Conservation (phyloP, 2,329 filamentous ascomycete species). For the Clonostachys sp. region DNA sequence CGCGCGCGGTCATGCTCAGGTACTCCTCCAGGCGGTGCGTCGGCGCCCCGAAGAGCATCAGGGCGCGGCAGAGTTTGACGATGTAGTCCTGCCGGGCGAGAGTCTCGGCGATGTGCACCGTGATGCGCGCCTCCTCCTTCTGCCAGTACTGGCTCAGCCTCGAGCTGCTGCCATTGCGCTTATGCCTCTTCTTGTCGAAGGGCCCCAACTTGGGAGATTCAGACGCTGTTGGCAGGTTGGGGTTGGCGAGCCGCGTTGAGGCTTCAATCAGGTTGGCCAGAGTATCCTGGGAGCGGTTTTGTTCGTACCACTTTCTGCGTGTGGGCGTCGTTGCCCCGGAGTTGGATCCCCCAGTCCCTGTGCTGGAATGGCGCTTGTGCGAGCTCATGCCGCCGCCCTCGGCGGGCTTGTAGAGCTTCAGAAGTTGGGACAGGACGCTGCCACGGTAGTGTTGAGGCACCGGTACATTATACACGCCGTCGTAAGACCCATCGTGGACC, state of each 20-base stretch:
- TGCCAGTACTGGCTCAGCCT: slow-evolving; percentile 31
- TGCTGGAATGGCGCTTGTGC: slow-evolving; percentile 1
- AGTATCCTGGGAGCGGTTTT: slow-evolving; percentile 40
- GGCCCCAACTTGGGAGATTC: slow-evolving; percentile 22
- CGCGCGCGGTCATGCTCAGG: slow-evolving; percentile 77
- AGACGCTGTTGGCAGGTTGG: slow-evolving; percentile 11
- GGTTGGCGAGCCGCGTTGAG: slow-evolving; percentile 35
- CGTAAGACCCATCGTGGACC: slow-evolving; percentile 30
- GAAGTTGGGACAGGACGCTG: slow-evolving; percentile 37
- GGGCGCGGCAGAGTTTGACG: slow-evolving; percentile 73
- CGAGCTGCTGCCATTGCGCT: slow-evolving; percentile 26
- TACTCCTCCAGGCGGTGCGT: slow-evolving; percentile 89
- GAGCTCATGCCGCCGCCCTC: neutral
- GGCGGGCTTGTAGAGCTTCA: slow-evolving; percentile 32
- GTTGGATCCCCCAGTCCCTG: slow-evolving; percentile 6
- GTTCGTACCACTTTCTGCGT: slow-evolving; percentile 42
- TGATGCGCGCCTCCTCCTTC: slow-evolving; percentile 39
- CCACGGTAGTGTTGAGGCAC: slow-evolving; percentile 35
- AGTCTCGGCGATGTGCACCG: slow-evolving; percentile 56
- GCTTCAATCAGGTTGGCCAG: slow-evolving; percentile 40
- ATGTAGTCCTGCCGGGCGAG: slow-evolving; percentile 78
- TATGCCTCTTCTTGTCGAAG: slow-evolving; percentile 15
- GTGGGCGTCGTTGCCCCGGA: slow-evolving; percentile 36
- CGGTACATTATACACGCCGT: slow-evolving; percentile 33
- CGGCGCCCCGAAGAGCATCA: slow-evolving; percentile 87